Base-by-base conservation (phyloP, 2,329 filamentous ascomycete species). In the Capronia epimyces region DNA sequence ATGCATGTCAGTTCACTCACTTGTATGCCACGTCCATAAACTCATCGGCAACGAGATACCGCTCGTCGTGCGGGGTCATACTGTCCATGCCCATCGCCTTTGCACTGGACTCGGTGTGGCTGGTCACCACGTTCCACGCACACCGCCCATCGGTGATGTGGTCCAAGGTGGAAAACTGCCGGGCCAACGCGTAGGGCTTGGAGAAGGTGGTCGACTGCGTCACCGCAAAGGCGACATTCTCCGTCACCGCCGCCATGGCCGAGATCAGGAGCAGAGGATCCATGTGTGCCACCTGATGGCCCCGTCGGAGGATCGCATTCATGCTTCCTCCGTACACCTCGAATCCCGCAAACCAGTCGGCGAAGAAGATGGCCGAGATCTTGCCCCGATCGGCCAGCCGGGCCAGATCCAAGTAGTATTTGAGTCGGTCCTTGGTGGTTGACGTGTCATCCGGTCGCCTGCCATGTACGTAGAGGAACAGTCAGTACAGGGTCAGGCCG, bases 111-210 rank as follows among this genome's bases (percentile, higher is more conserved):
- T 86, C 80, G 1, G 85, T 72, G 72, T 76, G 81, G 1, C 71
- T 75, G 0, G 80, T 83, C 0, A 86, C 81, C n/a, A 85, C 82
- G 55, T 85, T 85, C 81, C 81, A 83, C 0, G 78, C 81, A 27
- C 83, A 72, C 67, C 83, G 71, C n/a, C 82, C 81, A 37, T 78
- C 79, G 0, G 80, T 80, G 7, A 86, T 66, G 62, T 86, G 83
- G 60, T 86, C 83, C 0, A 85, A 70, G 0, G 83, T 86, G 2
- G 77, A 80, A 7, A 86, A 65, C n/a, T 81, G 68, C 16, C 83
- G 68, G 0, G 83, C 83, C n/a, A 86, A 69, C 58, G 83, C 78
- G 60, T 84, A 86, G 0, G 83, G 83, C 61, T 81, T 27, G 24
- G 24, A 5, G 10, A 5, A 27, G 5, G 78, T 77, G 0, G 82